Percentiles rank a stretch among this genome's conserved stretches.
These are phyloP conservation scores for Cryptosporidium meleagridis DNA, from an alignment of 169 alveolate genomes.

Conservation along the genomic window DNA sequence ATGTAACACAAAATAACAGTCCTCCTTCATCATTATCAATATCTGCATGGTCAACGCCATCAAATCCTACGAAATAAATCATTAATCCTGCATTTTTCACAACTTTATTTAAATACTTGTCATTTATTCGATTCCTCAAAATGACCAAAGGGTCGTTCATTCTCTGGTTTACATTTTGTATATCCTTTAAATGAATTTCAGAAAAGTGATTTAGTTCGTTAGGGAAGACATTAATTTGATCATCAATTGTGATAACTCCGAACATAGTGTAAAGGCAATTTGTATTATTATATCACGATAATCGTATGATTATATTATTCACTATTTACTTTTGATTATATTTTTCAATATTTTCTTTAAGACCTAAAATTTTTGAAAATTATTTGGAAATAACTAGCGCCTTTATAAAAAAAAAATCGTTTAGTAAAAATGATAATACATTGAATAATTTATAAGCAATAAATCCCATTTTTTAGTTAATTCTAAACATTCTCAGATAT, in stretches of 20 bases:
- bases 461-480: no score
- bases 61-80: constrained; percentile 33
- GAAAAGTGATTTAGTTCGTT: constrained; percentile 17
- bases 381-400: neutral
- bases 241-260: constrained; percentile 43
- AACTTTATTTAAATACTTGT: constrained; percentile 36
- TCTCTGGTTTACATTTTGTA: neutral
- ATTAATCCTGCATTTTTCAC: constrained; percentile 65
- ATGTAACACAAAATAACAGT: constrained; percentile 11
- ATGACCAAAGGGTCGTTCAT: constrained; percentile 11
- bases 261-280: neutral
- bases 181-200: neutral
- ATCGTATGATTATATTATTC: neutral
- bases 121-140: constrained; percentile 47
- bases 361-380: no score
- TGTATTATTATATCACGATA: neutral
- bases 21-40: constrained; percentile 49
- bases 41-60: constrained; percentile 48
- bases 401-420: neutral
- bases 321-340: neutral
- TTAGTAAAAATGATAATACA: no score
- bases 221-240: constrained; percentile 39
- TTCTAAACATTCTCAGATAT: no score
- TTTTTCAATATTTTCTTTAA: neutral
- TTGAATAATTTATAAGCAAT: no score